Conservation (phyloP, 257 asterid species). For the Solanum lycopersicoides region DNA sequence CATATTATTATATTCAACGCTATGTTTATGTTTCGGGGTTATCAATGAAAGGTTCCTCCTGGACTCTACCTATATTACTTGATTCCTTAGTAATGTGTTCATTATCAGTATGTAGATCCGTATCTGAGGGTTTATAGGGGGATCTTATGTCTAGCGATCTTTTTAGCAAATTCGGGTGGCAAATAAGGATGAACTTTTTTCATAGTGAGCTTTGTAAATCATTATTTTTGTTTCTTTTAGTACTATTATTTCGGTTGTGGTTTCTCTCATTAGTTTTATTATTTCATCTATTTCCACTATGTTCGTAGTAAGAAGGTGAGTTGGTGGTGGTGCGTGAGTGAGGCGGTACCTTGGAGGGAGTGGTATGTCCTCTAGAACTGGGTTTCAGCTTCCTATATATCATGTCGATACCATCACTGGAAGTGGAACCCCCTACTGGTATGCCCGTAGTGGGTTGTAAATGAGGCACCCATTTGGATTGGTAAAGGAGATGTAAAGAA, state of each 20-base stretch:
- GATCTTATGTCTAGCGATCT: too few relatives aligned
- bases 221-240: not conserved
- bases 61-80: too few relatives aligned
- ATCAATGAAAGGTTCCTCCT: too few relatives aligned
- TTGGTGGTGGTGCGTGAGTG: not conserved
- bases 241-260: too few relatives aligned
- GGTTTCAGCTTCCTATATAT: not conserved
- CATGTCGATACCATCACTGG: not conserved
- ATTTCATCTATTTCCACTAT: not conserved
- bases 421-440: not conserved
- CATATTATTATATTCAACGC: too few relatives aligned
- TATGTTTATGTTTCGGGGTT: too few relatives aligned
- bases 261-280: not conserved
- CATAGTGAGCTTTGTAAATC: not conserved
- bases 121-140: not conserved
- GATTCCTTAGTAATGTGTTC: too few relatives aligned
- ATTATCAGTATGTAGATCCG: not conserved
- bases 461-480: not conserved
- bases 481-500: not conserved
- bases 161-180: too few relatives aligned
- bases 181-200: not conserved
- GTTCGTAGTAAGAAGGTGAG: not conserved
- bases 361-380: rapidly evolving
- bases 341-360: not conserved
- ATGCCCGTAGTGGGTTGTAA: not conserved